Base-by-base conservation (phyloP, 805 yeast species). In the Candida sanyiensis region DNA sequence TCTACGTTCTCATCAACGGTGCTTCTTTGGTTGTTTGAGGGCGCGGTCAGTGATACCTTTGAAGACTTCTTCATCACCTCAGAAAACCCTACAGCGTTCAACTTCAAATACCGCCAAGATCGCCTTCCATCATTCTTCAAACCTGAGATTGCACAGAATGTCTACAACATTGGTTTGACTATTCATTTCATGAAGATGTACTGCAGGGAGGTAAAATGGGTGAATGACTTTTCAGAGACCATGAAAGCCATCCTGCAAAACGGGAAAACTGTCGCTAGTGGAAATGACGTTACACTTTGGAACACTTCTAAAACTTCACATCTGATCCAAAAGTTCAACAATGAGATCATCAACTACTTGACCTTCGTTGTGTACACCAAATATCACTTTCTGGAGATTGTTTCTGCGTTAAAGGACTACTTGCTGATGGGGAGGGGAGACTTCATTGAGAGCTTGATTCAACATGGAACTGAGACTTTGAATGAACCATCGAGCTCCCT, bases 341-440 rank as follows among this genome's bases (percentile, higher is more conserved):
- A 58, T 3, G 82, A 79, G 45, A 69, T 80, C 3, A 58, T 77
- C 1, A 63, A 69, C 24, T 74, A 66, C 43, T 66, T 83, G 34
- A 72, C 77, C 17, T 44, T 58, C 9, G 56, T 75, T 3, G 50
- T 88, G 3, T 66, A 72, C 37, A 61, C 62, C 2, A 74, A 77
- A 43, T 72, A 68, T 47, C 60, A 69, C 28, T 57, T 81, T 26
- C 59, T 64, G 28, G 59, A 64, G 9, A 86, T 83, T 47, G 55
- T 90, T n/a, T 54, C 57, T 5, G 79, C 78, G 32, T 63, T 85
- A 40, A 81, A 82, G 44, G 74, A 73, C 43, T 75, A 81, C 42
- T 63, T 88, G 49, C 58, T 93, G 29, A 77, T 85, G 68, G 75
- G 79, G 6, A 76, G 73, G 40, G 86, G 90, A n/a, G 96, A 90